Evolutionary conservation across 208 protist species (phyloP).

Genomic region (Trypanosoma vivax): DNA sequence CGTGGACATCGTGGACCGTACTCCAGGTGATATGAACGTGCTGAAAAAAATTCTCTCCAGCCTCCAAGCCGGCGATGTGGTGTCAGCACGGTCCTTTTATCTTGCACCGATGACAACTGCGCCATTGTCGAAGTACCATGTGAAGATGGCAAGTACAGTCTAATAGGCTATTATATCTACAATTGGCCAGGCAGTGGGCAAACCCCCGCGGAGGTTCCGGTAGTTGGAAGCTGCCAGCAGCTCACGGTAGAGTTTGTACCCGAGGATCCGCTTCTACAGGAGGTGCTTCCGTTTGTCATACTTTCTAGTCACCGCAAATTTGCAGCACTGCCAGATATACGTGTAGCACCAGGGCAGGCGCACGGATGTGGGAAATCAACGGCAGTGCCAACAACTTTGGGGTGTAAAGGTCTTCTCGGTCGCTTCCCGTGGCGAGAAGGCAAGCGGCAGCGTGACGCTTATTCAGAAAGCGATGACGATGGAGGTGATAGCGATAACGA

Average conservation of each 20-base stretch:
- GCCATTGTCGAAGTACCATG: slow-evolving; percentile 67
- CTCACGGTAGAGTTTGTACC: slow-evolving; percentile 65
- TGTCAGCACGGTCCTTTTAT: slow-evolving; percentile 62
- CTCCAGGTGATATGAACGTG: slow-evolving; percentile 46
- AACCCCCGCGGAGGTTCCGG: slow-evolving; percentile 18
- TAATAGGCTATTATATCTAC: slow-evolving; percentile 78
- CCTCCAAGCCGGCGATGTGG: slow-evolving; percentile 30
- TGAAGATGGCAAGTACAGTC: slow-evolving; percentile 22
- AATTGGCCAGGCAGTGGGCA: slow-evolving; percentile 24
- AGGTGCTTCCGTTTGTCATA: slow-evolving; percentile 63
- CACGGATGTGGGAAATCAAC: no score
- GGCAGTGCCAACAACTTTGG: background rate
- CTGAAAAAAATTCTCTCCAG: slow-evolving; percentile 19
- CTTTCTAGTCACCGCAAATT: slow-evolving; percentile 44
- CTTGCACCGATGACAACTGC: slow-evolving; percentile 73
- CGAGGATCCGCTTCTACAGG: slow-evolving; percentile 29
- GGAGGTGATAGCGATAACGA: slow-evolving; percentile 11
- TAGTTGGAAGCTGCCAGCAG: slow-evolving; percentile 45
- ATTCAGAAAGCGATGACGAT: slow-evolving; percentile 21
- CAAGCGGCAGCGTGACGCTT: slow-evolving; percentile 17
- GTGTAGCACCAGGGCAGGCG: slow-evolving; percentile 17
- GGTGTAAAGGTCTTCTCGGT: slow-evolving; percentile 39
- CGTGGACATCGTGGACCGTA: slow-evolving; percentile 54
- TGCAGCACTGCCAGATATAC: slow-evolving; percentile 32
- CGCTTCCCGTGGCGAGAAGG: slow-evolving; percentile 55